Percentiles rank a stretch among this genome's conserved stretches.
Evolutionary conservation across 208 protist species (phyloP).

Genomic region (Crithidia sp.): DNA sequence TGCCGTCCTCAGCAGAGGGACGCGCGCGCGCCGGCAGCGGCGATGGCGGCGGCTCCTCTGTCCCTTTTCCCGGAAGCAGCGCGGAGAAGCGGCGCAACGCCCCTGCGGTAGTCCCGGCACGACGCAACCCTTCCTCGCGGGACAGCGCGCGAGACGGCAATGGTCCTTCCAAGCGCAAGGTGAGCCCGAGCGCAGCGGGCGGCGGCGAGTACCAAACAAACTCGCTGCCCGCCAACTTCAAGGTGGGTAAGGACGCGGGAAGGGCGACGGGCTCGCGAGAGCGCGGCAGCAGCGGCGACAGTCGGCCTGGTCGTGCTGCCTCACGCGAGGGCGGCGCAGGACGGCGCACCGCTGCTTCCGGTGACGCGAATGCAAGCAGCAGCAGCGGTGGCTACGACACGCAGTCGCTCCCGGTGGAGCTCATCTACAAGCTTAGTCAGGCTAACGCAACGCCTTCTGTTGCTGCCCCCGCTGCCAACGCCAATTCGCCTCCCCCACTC

Average conservation of each 20-base stretch:
- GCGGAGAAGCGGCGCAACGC: constrained; percentile 3
- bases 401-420: constrained; percentile 69
- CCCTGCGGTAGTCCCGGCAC: background rate
- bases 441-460: constrained; percentile 3
- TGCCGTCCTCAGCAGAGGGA: constrained; percentile 24
- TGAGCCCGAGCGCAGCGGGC: constrained; percentile 1
- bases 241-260: constrained; percentile 13
- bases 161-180: background rate
- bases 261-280: constrained; percentile 11
- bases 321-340: constrained; percentile 17
- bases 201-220: constrained; percentile 52
- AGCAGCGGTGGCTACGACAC: constrained; percentile 50
- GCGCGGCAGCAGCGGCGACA: background rate
- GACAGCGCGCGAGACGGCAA: constrained; percentile 14
- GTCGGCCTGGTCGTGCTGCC: constrained; percentile 7
- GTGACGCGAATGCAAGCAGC: background rate
- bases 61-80: background rate
- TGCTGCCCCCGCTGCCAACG: background rate
- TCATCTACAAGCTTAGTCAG: constrained; percentile 52
- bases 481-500: background rate
- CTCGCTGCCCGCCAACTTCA: constrained; percentile 70
- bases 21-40: constrained; percentile 7
- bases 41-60: background rate
- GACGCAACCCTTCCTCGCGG: constrained; percentile 10
- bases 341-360: background rate